Evolutionary conservation across 805 yeast genomes (phyloP), one percentile per base, ranked within the genome.

Genomic region (Middelhovenomyces tepae): DNA sequence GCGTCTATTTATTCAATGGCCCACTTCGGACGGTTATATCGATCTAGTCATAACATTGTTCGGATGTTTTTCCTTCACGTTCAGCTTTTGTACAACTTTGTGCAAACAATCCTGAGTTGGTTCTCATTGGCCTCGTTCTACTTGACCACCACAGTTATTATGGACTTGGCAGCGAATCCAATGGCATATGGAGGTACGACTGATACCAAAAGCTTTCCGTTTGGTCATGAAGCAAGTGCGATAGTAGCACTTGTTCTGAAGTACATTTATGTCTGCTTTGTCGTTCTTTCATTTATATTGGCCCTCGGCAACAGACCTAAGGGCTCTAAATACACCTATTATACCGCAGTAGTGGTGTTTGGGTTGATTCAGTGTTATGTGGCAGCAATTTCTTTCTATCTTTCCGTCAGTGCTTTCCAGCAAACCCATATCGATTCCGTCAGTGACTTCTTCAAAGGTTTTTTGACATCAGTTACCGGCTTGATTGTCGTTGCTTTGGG

Each of bases 231-330:
- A 7, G 17, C 19, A 26, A 67, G 54, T 29, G 54, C 46, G 50
- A 64, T 56, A 16, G 59, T 74, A 22, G 67, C 78, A 2, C 67
- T 69, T 27, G 59, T 74, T 4, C 64, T 75, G 40, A 53, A 69
- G 35, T 71, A 77, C 66, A 54, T 75, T 19, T 75, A 75, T 46
- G 48, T 65, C n/a, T 71, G 72, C 17, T 69, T 74, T 25, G 57
- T 76, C 18, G 70, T 69, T 16, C 59, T 77, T 3, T 73, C 80
- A 15, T 76, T 75, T 48, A 68, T 75, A 30, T 58, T 75, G 42
- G 73, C 79, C 30, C 67, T 75, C 48, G 82, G 82, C 35, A 75
- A 75, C 46, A 64, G 71, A 31, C 82, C 82, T 2, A 69, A 71
- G 47, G 79, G 80, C 11, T 69, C 79, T 2, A 69, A 67, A 43